Evolutionary conservation across 495 filamentous ascomycete genomes (phyloP).

Genomic region (Aspergillus leporis): DNA sequence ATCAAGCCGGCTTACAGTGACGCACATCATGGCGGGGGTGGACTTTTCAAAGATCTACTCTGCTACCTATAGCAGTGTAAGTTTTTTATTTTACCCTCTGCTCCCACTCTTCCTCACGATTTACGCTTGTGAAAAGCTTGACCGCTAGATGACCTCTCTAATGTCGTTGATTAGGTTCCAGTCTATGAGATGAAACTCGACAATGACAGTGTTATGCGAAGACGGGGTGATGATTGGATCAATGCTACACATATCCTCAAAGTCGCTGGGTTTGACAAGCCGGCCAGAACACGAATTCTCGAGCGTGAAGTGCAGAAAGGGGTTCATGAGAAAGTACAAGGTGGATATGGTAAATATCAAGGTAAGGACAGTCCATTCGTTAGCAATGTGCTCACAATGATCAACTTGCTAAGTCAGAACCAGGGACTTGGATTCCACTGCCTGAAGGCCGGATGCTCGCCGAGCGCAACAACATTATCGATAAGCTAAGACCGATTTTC

Average conservation of each 20-base stretch:
- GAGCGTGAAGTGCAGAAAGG: conserved; percentile 97
- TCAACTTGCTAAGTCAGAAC: conserved; percentile 17
- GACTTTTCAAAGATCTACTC: conserved; percentile 65
- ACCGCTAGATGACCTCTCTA: not conserved
- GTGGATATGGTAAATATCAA: conserved; percentile 98
- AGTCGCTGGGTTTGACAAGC: conserved; percentile 81
- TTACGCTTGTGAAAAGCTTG: not conserved
- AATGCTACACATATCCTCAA: conserved; percentile 97
- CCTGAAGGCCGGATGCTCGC: conserved; percentile 78
- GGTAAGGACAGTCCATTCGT: conserved; percentile 46
- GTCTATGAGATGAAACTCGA: conserved; percentile 87
- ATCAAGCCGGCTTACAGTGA: conserved; percentile 23
- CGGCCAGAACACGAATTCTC: conserved; percentile 87
- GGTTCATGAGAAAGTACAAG: conserved; percentile 94
- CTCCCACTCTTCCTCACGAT: not conserved
- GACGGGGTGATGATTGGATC: conserved; percentile 84
- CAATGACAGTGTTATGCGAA: conserved; percentile 83
- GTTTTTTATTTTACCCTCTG: conserved; percentile 28
- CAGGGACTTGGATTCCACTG: conserved; percentile 95
- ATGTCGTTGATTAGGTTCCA: conserved; percentile 62
- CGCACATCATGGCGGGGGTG: conserved; percentile 43
- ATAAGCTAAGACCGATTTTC: conserved; percentile 82
- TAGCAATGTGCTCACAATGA: conserved; percentile 7
- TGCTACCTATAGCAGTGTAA: conserved; percentile 92
- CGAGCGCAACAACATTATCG: conserved; percentile 78